Evolutionary conservation across 768 basidiomycete species (phyloP).

Genomic region (Naganishia antarctica): DNA sequence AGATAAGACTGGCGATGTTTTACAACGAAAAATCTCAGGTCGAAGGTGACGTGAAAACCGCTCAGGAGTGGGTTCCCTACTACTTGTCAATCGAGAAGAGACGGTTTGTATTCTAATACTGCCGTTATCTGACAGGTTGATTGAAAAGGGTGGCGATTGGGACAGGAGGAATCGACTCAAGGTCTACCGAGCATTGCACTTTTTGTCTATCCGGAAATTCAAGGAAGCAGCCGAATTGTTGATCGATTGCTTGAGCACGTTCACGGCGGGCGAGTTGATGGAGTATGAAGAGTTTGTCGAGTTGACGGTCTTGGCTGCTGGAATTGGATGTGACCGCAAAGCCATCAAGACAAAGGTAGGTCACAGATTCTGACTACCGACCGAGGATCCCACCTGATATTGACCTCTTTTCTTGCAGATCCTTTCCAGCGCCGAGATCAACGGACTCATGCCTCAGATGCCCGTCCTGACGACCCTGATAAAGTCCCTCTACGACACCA

Average conservation of each 20-base stretch:
- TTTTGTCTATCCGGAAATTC: conserved; percentile 85
- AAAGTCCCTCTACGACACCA: conserved; percentile 82
- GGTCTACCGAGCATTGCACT: conserved; percentile 83
- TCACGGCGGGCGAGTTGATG: conserved; percentile 85
- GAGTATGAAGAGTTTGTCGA: conserved; percentile 85
- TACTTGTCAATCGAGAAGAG: neutral
- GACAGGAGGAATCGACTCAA: conserved; percentile 93
- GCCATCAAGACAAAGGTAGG: conserved; percentile 86
- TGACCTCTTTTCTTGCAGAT: conserved; percentile 54
- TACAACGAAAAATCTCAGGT: conserved; percentile 73
- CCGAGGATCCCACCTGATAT: neutral
- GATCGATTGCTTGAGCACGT: conserved; percentile 86
- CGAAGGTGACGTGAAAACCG: conserved; percentile 65
- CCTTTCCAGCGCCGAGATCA: conserved; percentile 79
- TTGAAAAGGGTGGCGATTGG: conserved; percentile 97
- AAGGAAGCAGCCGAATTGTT: conserved; percentile 76
- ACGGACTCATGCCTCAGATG: conserved; percentile 72
- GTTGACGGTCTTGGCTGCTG: conserved; percentile 72
- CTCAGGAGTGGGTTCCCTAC: conserved; percentile 63
- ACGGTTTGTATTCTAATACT: too few relatives aligned
- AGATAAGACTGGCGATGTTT: conserved; percentile 86
- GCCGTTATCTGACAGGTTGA: conserved; percentile 58
- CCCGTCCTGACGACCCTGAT: conserved; percentile 77
- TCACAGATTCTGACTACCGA: neutral
- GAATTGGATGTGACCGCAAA: conserved; percentile 69